A percentile compares a stretch with the other conserved stretches of the same genome.
phyloP scores from a whole-genome alignment of 2,329 filamentous ascomycete species.

The Huntiella abstrusa region DNA sequence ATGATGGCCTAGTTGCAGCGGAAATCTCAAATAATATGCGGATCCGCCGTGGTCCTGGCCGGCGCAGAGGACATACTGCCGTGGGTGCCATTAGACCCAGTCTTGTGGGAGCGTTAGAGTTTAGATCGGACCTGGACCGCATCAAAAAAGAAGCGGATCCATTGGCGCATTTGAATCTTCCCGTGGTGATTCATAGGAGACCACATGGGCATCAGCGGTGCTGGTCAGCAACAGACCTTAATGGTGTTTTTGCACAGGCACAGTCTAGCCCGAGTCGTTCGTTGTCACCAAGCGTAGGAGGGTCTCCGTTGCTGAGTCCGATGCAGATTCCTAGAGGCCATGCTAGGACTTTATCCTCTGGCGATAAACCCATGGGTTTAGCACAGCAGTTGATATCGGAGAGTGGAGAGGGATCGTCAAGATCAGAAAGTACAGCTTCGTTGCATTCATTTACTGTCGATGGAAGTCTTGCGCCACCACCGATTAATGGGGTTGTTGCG shows the following conservation, averaged over 20 bases:
- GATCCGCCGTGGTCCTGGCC: slow-evolving; percentile 47
- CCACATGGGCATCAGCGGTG: slow-evolving; percentile 1
- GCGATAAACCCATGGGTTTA: slow-evolving; percentile 16
- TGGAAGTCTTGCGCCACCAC: slow-evolving; percentile 25
- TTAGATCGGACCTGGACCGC: slow-evolving; percentile 75
- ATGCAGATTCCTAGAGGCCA: background rate
- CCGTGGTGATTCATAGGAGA: background rate
- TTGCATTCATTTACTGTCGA: slow-evolving; percentile 16
- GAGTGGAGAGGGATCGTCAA: slow-evolving; percentile 3
- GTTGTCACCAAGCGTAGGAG: no score
- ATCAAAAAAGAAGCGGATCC: slow-evolving; percentile 38
- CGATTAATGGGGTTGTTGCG: slow-evolving; percentile 10
- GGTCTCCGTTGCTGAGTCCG: background rate
- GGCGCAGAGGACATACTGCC: slow-evolving; percentile 41
- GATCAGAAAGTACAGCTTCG: slow-evolving; percentile 12
- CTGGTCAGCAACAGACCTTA: slow-evolving; percentile 8
- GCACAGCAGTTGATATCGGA: slow-evolving; percentile 3
- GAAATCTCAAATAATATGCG: slow-evolving; percentile 92
- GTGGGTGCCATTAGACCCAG: slow-evolving; percentile 80
- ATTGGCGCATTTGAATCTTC: slow-evolving; percentile 15
- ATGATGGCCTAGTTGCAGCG: slow-evolving; percentile 49
- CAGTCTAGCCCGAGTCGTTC: background rate
- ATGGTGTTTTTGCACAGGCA: slow-evolving; percentile 3
- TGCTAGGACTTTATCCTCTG: slow-evolving; percentile 26
- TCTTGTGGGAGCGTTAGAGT: slow-evolving; percentile 82